These are phyloP conservation scores for Pseudocercospora vitis DNA, from an alignment of 2,329 filamentous ascomycete genomes.

Conservation along the genomic window DNA sequence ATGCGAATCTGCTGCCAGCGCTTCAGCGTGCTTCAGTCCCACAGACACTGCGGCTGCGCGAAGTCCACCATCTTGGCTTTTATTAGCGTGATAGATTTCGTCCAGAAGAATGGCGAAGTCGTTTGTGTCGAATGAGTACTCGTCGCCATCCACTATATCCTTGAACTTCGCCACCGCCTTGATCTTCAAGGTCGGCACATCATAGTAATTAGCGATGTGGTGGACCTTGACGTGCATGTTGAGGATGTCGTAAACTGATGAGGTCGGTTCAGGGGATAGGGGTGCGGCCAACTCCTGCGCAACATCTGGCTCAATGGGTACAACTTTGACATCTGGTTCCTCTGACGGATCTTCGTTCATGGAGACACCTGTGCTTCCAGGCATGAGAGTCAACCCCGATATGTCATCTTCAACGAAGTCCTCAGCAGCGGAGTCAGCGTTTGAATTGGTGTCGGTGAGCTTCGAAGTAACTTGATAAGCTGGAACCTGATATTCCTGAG, in stretches of 20 bases:
- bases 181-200: not conserved
- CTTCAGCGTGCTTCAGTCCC: not conserved
- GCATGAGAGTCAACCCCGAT: no score
- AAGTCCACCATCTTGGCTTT: not conserved
- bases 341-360: not conserved
- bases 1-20: not conserved
- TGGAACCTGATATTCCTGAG: not conserved
- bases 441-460: not conserved
- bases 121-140: not conserved
- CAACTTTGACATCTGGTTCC: not conserved
- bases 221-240: conserved; percentile 3
- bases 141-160: not conserved
- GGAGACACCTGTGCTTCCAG: no score
- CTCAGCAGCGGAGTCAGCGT: not conserved
- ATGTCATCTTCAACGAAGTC: no score
- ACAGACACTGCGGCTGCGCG: not conserved
- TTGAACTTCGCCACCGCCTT: conserved; percentile 2
- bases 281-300: not conserved
- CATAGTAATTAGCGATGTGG: not conserved
- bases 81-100: not conserved
- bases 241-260: not conserved
- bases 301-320: not conserved
- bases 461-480: not conserved
- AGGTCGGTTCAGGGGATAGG: not conserved
- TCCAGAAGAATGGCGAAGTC: not conserved